These are phyloP conservation scores for Rhododendron vialii DNA, from an alignment of 148 eudicot species.

Conservation along the genomic window DNA sequence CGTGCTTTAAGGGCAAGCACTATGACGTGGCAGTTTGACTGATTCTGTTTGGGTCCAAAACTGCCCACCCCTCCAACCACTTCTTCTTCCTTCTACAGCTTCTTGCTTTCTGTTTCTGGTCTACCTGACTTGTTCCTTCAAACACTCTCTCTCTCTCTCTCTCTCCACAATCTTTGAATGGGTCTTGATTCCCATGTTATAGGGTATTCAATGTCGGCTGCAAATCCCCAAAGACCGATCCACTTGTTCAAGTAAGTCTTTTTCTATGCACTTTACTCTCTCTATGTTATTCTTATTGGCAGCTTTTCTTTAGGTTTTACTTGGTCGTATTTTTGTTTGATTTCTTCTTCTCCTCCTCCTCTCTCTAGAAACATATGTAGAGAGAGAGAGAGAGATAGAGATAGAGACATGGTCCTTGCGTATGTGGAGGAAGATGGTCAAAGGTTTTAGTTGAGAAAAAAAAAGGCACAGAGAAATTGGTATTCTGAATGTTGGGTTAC, in stretches of 20 bases:
- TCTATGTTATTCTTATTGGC: neutral
- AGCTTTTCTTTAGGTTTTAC: constrained; percentile 22
- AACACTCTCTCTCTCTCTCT: constrained; percentile 12
- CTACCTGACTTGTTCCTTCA: neutral
- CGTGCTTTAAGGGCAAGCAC: neutral
- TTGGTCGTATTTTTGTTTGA: constrained; percentile 33
- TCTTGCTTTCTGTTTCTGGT: neutral
- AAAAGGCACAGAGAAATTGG: constrained; percentile 2
- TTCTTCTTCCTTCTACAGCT: neutral
- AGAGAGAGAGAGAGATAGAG: neutral
- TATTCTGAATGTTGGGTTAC: constrained; percentile 4
- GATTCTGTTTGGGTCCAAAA: constrained; percentile 18
- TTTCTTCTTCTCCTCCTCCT: constrained; percentile 16
- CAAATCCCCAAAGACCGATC: constrained; percentile 10
- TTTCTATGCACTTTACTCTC: constrained; percentile 3
- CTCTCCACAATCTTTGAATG: constrained; percentile 3
- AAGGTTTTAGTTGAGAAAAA: constrained; percentile 32
- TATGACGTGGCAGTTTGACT: constrained; percentile 27
- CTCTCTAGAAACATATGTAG: neutral
- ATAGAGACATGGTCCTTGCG: neutral
- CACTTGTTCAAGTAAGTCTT: constrained; percentile 2
- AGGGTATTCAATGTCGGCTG: constrained; percentile 23
- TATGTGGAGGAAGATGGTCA: constrained; percentile 16
- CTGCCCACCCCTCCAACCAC: constrained; percentile 13
- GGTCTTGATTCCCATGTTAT: constrained; percentile 6